Evolutionary conservation across 139 green algal species (phyloP).

Genomic region (Chlamydomonas eustigma): DNA sequence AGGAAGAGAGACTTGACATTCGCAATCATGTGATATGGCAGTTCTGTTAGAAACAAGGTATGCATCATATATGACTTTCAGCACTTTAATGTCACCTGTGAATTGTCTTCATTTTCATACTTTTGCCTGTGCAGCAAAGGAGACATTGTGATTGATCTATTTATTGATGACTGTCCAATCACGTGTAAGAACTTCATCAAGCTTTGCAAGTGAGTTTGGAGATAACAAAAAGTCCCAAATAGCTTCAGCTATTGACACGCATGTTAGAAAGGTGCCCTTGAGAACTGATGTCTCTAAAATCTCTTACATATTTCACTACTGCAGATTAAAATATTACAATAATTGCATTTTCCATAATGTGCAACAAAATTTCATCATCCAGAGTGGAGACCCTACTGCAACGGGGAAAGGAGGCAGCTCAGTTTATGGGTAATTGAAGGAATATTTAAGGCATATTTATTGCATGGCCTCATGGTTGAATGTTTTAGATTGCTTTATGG

Average conservation of each 20-base stretch:
- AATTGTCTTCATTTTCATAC: too few relatives aligned
- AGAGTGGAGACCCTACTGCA: constrained; percentile 83
- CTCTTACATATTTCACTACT: too few relatives aligned
- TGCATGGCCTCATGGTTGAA: too few relatives aligned
- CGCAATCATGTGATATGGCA: too few relatives aligned
- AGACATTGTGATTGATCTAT: constrained; percentile 92
- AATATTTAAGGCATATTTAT: not conserved
- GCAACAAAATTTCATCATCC: constrained; percentile 79
- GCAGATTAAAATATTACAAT: constrained; percentile 92
- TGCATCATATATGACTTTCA: too few relatives aligned
- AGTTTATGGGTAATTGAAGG: constrained; percentile 59
- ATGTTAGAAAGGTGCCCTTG: too few relatives aligned
- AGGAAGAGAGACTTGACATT: too few relatives aligned
- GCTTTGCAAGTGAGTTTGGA: constrained; percentile 83
- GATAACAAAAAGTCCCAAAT: too few relatives aligned
- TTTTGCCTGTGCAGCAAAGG: constrained; percentile 56
- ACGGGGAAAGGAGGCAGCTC: constrained; percentile 88
- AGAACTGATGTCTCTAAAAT: too few relatives aligned
- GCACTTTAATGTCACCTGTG: too few relatives aligned
- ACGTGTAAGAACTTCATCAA: constrained; percentile 92
- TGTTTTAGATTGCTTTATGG: constrained; percentile 81
- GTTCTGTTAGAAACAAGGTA: constrained; percentile 89
- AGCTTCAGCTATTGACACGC: too few relatives aligned
- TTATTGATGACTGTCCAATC: constrained; percentile 73
- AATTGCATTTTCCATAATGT: constrained; percentile 90